Evolutionary conservation across 169 alveolate genomes (phyloP).

Genomic region (Neospora caninum): DNA sequence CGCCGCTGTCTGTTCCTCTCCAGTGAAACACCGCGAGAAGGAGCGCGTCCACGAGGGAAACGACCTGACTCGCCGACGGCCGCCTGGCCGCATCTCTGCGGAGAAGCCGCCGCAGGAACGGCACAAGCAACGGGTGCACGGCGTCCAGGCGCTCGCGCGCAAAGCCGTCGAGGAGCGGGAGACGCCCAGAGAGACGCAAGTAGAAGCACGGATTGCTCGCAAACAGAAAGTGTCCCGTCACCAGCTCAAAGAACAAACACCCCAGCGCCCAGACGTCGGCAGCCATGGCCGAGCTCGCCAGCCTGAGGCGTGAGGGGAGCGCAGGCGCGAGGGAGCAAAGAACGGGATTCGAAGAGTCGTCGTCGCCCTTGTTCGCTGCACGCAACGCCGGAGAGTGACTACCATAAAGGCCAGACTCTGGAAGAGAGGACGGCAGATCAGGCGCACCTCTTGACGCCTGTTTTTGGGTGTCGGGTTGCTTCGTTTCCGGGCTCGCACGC

Average conservation of each 20-base stretch:
- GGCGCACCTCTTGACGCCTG: too few relatives aligned
- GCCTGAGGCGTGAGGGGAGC: background rate
- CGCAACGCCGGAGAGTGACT: background rate
- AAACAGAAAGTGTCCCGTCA: constrained; percentile 86
- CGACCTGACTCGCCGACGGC: constrained; percentile 29
- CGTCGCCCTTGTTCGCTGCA: too few relatives aligned
- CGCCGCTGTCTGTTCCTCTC: background rate
- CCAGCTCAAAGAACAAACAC: constrained; percentile 91
- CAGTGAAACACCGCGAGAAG: background rate
- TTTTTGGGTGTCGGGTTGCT: too few relatives aligned
- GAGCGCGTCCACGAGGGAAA: constrained; percentile 13
- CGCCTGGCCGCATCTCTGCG: constrained; percentile 5
- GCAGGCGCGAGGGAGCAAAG: constrained; percentile 70
- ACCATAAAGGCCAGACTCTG: background rate
- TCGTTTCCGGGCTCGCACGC: too few relatives aligned
- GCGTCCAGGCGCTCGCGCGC: background rate
- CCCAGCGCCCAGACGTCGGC: constrained; percentile 94
- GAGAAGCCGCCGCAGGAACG: constrained; percentile 17
- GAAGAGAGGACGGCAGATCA: too few relatives aligned
- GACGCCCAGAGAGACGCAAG: background rate
- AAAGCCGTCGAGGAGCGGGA: constrained; percentile 12
- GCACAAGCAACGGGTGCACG: background rate
- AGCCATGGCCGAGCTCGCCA: constrained; percentile 69
- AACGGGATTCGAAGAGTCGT: background rate
- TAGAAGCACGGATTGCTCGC: constrained; percentile 41